Percentiles rank a stretch among this genome's conserved stretches.
Evolutionary conservation across 805 yeast genomes (phyloP).

Genomic region (Myxozyma vanderwaltii): DNA sequence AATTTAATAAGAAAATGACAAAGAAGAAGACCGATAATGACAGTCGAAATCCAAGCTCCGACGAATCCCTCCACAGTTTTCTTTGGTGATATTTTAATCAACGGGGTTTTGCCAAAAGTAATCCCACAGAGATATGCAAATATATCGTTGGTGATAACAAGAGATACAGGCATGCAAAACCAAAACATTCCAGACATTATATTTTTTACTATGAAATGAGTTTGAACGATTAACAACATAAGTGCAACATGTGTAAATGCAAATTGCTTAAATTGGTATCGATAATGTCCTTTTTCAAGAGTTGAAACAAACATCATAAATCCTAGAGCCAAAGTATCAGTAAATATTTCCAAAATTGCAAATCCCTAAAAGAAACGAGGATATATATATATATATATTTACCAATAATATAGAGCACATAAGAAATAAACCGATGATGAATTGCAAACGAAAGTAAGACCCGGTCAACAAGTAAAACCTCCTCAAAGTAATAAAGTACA

Average conservation of each 20-base stretch:
- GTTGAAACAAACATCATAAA: conserved; percentile 88
- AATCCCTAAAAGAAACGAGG: too few relatives aligned
- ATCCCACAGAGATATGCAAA: conserved; percentile 97
- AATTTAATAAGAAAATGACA: conserved; percentile 65
- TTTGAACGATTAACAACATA: conserved; percentile 86
- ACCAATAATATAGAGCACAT: conserved; percentile 60
- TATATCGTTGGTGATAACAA: conserved; percentile 91
- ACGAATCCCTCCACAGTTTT: conserved; percentile 96
- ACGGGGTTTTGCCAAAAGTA: conserved; percentile 88
- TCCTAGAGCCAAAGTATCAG: too few relatives aligned
- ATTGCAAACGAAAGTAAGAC: conserved; percentile 60
- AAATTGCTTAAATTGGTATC: conserved; percentile 90
- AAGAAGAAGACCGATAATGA: conserved; percentile 66
- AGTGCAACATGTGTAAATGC: conserved; percentile 94
- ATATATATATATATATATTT: too few relatives aligned
- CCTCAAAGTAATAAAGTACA: conserved; percentile 65
- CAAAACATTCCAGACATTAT: conserved; percentile 91
- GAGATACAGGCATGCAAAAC: conserved; percentile 88
- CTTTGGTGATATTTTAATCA: conserved; percentile 92
- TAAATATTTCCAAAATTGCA: neutral
- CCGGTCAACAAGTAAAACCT: conserved; percentile 55
- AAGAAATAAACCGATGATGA: conserved; percentile 83
- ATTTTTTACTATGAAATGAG: conserved; percentile 87
- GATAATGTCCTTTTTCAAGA: conserved; percentile 81
- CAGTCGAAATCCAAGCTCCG: conserved; percentile 97